Conservation (phyloP, 1,284 basidiomycete species). For the Exsudoporus floridanus region DNA sequence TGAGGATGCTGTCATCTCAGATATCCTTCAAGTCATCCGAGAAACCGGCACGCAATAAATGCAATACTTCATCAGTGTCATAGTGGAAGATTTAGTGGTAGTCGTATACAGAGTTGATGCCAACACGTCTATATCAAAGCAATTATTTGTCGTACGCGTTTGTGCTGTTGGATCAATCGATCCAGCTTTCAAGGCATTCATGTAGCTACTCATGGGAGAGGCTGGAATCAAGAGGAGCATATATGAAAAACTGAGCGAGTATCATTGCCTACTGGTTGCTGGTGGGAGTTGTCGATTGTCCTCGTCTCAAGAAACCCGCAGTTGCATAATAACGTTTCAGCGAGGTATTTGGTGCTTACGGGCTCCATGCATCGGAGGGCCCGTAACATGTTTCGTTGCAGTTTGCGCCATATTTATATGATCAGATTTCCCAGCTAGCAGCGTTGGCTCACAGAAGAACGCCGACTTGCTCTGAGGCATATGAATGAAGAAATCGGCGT, state of each 20-base stretch:
- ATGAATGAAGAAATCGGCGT: constrained; percentile 71
- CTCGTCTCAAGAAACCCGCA: background rate
- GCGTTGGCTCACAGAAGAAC: constrained; percentile 61
- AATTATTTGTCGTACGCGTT: background rate
- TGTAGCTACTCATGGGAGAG: no score
- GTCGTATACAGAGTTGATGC: no score
- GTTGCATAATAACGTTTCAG: background rate
- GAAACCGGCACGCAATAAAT: background rate
- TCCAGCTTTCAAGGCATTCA: no score
- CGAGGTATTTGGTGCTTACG: no score
- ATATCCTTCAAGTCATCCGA: constrained; percentile 38
- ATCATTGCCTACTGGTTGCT: background rate
- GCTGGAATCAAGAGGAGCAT: no score
- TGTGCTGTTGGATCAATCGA: no score
- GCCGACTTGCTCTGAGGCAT: constrained; percentile 64
- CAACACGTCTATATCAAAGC: background rate
- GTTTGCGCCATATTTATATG: constrained; percentile 63
- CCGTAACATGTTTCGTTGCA: constrained; percentile 65
- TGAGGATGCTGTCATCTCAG: constrained; percentile 43
- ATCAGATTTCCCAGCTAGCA: constrained; percentile 72
- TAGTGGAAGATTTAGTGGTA: background rate
- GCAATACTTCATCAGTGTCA: background rate
- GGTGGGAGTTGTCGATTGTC: no score
- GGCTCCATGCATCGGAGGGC: constrained; percentile 52
- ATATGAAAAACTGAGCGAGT: no score